phyloP scores from a whole-genome alignment of 257 asterid species.

The Nicotiana undulata region DNA sequence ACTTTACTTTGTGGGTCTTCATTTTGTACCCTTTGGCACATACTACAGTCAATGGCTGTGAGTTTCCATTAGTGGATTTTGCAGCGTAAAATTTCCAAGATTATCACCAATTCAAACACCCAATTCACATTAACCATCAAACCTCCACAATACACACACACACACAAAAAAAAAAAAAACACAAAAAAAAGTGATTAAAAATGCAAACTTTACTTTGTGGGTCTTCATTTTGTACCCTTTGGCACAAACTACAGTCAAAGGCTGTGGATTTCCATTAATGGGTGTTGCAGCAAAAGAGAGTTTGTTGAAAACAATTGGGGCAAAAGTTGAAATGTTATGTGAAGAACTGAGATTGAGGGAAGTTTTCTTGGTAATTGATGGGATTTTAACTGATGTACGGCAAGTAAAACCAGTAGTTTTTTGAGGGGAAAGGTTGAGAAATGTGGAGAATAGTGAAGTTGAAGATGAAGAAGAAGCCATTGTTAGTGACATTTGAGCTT shows the following conservation, averaged over 20 bases:
- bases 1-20: constrained; percentile 15
- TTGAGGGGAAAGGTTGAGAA: constrained; percentile 13
- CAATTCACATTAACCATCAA: background rate
- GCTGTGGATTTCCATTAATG: constrained; percentile 13
- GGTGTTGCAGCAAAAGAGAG: constrained; percentile 12
- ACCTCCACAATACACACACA: background rate
- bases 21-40: background rate
- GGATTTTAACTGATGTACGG: constrained; percentile 12
- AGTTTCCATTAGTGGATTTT: constrained; percentile 26
- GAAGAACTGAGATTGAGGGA: constrained; percentile 47
- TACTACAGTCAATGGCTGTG: too few species aligned
- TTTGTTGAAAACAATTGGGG: constrained; percentile 37
- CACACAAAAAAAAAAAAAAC: background rate
- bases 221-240: background rate
- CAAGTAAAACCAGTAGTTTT: constrained; percentile 15
- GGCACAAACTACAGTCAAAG: constrained; percentile 29
- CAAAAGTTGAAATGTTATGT: constrained; percentile 33
- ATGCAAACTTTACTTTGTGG: constrained; percentile 20
- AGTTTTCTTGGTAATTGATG: constrained; percentile 32
- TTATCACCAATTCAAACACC: background rate
- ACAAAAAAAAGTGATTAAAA: background rate
- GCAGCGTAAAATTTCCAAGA: constrained; percentile 19
- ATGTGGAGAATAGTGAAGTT: background rate
- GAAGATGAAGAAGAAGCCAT: constrained; percentile 25
- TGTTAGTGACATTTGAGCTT: background rate